phyloP scores from a whole-genome alignment of 2,329 filamentous ascomycete species.

The Alternaria sp. region DNA sequence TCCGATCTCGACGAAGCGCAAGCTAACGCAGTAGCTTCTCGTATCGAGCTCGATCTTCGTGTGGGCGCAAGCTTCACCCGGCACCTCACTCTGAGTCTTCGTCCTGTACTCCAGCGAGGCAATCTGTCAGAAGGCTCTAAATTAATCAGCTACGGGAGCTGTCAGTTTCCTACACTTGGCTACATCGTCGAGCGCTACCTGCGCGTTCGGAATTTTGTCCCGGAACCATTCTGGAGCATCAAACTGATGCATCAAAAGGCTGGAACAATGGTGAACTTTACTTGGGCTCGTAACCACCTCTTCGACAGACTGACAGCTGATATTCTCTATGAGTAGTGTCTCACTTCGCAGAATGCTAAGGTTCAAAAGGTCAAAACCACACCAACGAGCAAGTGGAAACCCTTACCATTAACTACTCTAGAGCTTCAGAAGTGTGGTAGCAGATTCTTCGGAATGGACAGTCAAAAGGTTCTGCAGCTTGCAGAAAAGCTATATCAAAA shows the following conservation, averaged over 20 bases:
- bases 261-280: constrained; percentile 80
- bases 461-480: constrained; percentile 84
- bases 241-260: constrained; percentile 81
- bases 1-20: constrained; percentile 83
- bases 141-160: constrained; percentile 89
- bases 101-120: constrained; percentile 55
- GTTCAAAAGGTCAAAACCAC: constrained; percentile 89
- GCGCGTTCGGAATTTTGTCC: constrained; percentile 89
- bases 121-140: constrained; percentile 20
- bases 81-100: no score
- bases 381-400: constrained; percentile 92
- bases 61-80: constrained; percentile 94
- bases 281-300: constrained; percentile 80
- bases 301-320: constrained; percentile 86
- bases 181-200: constrained; percentile 98
- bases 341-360: constrained; percentile 76
- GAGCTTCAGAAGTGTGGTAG: constrained; percentile 97
- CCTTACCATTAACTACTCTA: constrained; percentile 90
- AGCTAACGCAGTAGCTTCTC: constrained; percentile 83
- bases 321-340: constrained; percentile 85
- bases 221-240: constrained; percentile 93
- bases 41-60: constrained; percentile 89
- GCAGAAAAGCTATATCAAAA: constrained; percentile 91
- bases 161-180: constrained; percentile 94
- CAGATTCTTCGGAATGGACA: constrained; percentile 84